These are phyloP conservation scores for Nevesoporus exiguus DNA, from an alignment of 768 basidiomycete species.

Conservation along the genomic window DNA sequence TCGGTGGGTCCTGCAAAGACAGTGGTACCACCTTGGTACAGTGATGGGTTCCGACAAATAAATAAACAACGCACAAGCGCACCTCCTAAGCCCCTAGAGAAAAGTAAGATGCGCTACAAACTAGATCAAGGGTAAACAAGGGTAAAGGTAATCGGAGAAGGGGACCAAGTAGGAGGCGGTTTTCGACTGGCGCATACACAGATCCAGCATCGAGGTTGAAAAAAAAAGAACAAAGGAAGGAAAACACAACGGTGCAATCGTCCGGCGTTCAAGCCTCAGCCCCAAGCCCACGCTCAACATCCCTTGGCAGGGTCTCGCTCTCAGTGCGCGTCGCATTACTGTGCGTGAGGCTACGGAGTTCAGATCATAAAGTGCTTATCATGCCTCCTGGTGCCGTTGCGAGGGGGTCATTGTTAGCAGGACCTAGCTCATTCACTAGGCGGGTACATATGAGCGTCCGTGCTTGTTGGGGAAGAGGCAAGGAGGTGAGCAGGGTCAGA, in stretches of 20 bases:
- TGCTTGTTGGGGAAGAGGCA: slow-evolving; percentile 36
- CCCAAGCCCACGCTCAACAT: slow-evolving; percentile 25
- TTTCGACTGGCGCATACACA: too few relatives aligned
- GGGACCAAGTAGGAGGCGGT: too few relatives aligned
- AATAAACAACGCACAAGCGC: too few relatives aligned
- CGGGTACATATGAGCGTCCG: slow-evolving; percentile 46
- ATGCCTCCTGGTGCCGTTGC: slow-evolving; percentile 13
- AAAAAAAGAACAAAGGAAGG: too few relatives aligned
- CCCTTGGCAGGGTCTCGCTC: slow-evolving; percentile 27
- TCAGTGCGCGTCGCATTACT: slow-evolving; percentile 17
- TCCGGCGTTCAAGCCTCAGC: slow-evolving; percentile 10
- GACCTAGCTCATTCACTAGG: slow-evolving; percentile 30
- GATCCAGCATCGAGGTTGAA: too few relatives aligned
- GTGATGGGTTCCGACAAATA: too few relatives aligned
- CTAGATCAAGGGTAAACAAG: too few relatives aligned
- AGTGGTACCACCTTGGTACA: too few relatives aligned
- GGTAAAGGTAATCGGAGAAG: too few relatives aligned
- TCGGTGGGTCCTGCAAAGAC: too few relatives aligned
- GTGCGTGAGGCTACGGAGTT: slow-evolving; percentile 25
- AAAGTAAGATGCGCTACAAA: too few relatives aligned
- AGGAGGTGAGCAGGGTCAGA: slow-evolving; percentile 34
- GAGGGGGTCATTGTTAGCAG: slow-evolving; percentile 12
- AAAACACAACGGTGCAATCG: background rate
- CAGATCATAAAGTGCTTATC: slow-evolving; percentile 26
- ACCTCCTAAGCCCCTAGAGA: too few relatives aligned